Conservation (phyloP, 345 rosid genomes). For the Euphorbia lathyris region DNA sequence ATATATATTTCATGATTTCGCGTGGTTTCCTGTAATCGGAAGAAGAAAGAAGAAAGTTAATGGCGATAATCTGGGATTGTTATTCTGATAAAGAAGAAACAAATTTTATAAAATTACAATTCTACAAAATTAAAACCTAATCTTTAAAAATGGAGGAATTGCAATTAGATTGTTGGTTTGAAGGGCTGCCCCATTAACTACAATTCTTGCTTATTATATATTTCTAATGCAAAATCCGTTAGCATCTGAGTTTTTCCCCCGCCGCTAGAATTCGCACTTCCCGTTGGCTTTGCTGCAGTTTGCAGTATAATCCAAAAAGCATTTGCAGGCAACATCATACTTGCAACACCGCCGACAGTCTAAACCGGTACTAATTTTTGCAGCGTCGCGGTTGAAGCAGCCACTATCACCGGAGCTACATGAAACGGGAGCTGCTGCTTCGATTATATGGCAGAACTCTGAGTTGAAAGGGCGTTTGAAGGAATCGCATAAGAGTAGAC, state of each 20-base stretch:
- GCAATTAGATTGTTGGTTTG: neutral
- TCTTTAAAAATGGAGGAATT: neutral
- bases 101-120: too few relatives aligned
- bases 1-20: too few relatives aligned
- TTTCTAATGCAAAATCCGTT: constrained; percentile 40
- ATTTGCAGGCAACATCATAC: constrained; percentile 43
- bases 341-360: constrained; percentile 32
- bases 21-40: too few relatives aligned
- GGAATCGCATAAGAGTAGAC: too few relatives aligned
- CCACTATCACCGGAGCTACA: constrained; percentile 26
- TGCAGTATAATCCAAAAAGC: constrained; percentile 53
- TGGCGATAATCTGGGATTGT: too few relatives aligned
- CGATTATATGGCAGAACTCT: constrained; percentile 29
- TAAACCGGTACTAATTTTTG: constrained; percentile 41
- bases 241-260: constrained; percentile 33
- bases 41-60: too few relatives aligned
- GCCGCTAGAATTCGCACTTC: neutral
- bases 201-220: constrained; percentile 39
- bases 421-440: constrained; percentile 23
- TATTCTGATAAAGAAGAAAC: too few relatives aligned
- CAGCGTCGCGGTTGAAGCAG: constrained; percentile 16
- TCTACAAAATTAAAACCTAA: neutral
- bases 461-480: constrained; percentile 32
- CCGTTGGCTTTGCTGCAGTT: constrained; percentile 2
- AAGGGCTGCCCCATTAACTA: constrained; percentile 34